phyloP scores from a whole-genome alignment of 2,329 filamentous ascomycete genomes.

The Nemania serpens region DNA sequence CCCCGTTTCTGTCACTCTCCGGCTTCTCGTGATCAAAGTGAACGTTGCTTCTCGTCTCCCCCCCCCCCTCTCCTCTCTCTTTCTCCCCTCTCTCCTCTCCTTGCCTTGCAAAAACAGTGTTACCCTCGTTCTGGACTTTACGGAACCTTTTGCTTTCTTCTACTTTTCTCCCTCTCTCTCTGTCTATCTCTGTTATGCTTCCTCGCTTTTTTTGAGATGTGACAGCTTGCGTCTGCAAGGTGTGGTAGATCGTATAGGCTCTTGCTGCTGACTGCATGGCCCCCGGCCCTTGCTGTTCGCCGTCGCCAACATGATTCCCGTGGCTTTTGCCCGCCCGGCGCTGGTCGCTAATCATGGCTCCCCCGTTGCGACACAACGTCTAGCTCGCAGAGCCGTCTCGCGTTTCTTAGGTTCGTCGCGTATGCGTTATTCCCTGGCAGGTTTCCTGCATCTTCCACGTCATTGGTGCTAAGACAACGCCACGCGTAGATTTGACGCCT shows the following conservation, averaged over 20 bases:
- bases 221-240: slow-evolving; percentile 30
- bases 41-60: background rate
- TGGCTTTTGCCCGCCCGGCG: slow-evolving; percentile 37
- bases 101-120: background rate
- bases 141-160: background rate
- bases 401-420: slow-evolving; percentile 40
- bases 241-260: slow-evolving; percentile 30
- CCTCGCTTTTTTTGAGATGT: slow-evolving; percentile 18
- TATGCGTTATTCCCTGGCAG: slow-evolving; percentile 1
- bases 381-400: slow-evolving; percentile 33
- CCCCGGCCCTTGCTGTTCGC: slow-evolving; percentile 26
- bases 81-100: background rate
- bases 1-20: background rate
- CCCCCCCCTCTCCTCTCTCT: background rate
- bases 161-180: background rate
- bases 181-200: background rate
- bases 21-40: slow-evolving; percentile 7
- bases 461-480: slow-evolving; percentile 36
- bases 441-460: slow-evolving; percentile 6
- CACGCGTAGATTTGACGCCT: slow-evolving; percentile 34
- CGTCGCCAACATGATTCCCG: slow-evolving; percentile 37
- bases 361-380: slow-evolving; percentile 34
- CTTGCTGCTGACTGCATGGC: slow-evolving; percentile 33
- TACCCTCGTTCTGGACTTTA: background rate
- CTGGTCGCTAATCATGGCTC: slow-evolving; percentile 39